phyloP scores from a whole-genome alignment of 2,329 filamentous ascomycete species.

The Phyllosticta citrichinensis region DNA sequence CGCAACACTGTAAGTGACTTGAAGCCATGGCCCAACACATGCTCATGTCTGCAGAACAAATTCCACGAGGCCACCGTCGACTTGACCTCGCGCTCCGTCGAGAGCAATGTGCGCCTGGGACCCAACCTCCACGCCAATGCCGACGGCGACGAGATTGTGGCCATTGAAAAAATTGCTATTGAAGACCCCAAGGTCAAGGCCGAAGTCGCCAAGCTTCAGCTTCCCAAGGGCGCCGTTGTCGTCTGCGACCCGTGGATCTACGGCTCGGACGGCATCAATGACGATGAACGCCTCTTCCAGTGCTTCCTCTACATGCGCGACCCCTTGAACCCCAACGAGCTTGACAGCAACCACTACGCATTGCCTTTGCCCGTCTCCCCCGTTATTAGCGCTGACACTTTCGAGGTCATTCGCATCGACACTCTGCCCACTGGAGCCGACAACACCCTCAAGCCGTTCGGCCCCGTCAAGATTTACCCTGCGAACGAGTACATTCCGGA shows the following conservation, averaged over 20 bases:
- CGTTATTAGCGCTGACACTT: conserved; percentile 52
- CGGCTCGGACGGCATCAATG: conserved; percentile 39
- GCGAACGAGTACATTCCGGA: conserved; percentile 59
- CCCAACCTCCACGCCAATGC: conserved; percentile 47
- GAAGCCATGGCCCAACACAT: neutral
- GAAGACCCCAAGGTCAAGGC: conserved; percentile 46
- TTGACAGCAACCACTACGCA: conserved; percentile 60
- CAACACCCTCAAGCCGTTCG: conserved; percentile 44
- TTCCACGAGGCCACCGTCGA: conserved; percentile 52
- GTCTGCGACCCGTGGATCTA: conserved; percentile 63
- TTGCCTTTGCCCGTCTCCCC: conserved; percentile 58
- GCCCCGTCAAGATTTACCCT: conserved; percentile 48
- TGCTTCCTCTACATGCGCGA: conserved; percentile 59
- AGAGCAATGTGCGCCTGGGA: conserved; percentile 49
- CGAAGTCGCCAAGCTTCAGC: conserved; percentile 48
- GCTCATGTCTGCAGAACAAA: conserved; percentile 40
- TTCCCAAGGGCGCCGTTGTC: conserved; percentile 47
- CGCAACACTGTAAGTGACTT: conserved; percentile 45
- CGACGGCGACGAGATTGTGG: conserved; percentile 51
- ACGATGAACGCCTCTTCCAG: conserved; percentile 45
- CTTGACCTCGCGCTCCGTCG: conserved; percentile 40
- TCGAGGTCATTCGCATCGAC: conserved; percentile 60
- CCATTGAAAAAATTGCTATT: conserved; percentile 47
- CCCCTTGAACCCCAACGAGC: conserved; percentile 46
- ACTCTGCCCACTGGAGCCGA: conserved; percentile 58